Percentiles rank a stretch among this genome's conserved stretches.
Evolutionary conservation across 1,284 basidiomycete species (phyloP).

Genomic region (Ganoderma boninense): DNA sequence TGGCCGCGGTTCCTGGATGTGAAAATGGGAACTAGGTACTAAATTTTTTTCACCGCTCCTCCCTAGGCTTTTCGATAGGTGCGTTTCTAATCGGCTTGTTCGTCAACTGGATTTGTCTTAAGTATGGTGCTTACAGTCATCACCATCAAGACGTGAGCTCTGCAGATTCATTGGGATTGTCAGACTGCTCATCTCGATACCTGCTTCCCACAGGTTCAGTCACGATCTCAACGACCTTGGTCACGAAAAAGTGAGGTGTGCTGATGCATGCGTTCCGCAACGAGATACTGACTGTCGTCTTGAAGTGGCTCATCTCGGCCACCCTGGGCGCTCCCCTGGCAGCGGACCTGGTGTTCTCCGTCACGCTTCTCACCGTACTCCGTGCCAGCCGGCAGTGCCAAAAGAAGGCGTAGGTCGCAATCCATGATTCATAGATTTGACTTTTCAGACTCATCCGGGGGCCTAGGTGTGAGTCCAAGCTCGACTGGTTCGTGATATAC

Average conservation of each 20-base stretch:
- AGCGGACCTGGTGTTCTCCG: not conserved
- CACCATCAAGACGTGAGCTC: not conserved
- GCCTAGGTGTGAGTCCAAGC: not conserved
- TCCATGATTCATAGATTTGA: too few species aligned
- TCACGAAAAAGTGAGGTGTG: not conserved
- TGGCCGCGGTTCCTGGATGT: not conserved
- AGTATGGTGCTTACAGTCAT: not conserved
- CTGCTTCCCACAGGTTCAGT: not conserved
- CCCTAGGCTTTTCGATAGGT: slow-evolving; percentile 2
- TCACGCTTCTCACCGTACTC: not conserved
- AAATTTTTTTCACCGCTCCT: not conserved
- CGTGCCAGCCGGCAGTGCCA: not conserved
- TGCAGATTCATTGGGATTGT: not conserved
- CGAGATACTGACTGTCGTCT: not conserved
- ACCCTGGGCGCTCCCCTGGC: not conserved
- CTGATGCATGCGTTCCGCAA: too few species aligned
- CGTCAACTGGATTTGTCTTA: not conserved
- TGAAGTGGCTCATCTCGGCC: slow-evolving; percentile 6
- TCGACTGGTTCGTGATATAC: slow-evolving; percentile 3
- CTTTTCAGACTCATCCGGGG: not conserved
- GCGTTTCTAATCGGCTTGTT: not conserved
- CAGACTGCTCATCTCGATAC: not conserved
- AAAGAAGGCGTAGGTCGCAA: not conserved
- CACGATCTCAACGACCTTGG: not conserved
- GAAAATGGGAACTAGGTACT: not conserved